A percentile compares a stretch with the other conserved stretches of the same genome.
Conservation (phyloP, 495 filamentous ascomycete species). For the Cercophora scortea region DNA sequence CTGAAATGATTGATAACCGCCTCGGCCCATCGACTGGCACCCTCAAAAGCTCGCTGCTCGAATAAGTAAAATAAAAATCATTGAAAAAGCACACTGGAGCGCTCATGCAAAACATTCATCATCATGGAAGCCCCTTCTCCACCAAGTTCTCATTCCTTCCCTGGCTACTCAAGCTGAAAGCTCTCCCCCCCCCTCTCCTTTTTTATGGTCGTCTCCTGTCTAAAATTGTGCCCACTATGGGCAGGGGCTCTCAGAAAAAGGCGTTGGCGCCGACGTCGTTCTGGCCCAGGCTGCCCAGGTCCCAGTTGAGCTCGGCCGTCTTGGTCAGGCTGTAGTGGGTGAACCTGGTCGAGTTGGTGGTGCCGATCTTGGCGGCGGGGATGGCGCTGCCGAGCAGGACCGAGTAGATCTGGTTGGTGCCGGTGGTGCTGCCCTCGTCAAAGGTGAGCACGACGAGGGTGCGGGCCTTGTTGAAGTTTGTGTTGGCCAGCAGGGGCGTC, state of each 20-base stretch:
- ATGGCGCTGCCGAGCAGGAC: constrained; percentile 61
- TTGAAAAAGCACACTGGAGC: too few species aligned
- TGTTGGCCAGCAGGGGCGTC: constrained; percentile 52
- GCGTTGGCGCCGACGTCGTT: constrained; percentile 13
- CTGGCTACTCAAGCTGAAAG: too few species aligned
- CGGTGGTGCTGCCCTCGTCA: constrained; percentile 53
- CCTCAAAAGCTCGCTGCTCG: too few species aligned
- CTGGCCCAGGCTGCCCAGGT: constrained; percentile 31
- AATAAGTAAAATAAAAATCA: too few species aligned
- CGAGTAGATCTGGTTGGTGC: constrained; percentile 50
- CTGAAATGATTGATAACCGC: too few species aligned
- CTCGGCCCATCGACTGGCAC: too few species aligned
- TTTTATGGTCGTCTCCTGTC: too few species aligned
- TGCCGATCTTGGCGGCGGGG: constrained; percentile 50
- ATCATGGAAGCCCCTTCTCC: too few species aligned
- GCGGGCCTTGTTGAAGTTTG: constrained; percentile 55
- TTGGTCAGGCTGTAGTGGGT: constrained; percentile 64
- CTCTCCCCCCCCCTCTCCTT: too few species aligned
- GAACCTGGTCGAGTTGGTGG: constrained; percentile 57
- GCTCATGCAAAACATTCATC: too few species aligned
- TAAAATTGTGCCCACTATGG: too few species aligned
- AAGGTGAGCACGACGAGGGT: constrained; percentile 66
- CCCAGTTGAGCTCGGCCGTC: constrained; percentile 59
- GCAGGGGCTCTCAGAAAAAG: constrained; percentile 13
- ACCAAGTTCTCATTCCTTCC: too few species aligned